Percentiles rank a stretch among this genome's conserved stretches.
Evolutionary conservation across 768 basidiomycete genomes (phyloP).

Genomic region (Mycena metata): DNA sequence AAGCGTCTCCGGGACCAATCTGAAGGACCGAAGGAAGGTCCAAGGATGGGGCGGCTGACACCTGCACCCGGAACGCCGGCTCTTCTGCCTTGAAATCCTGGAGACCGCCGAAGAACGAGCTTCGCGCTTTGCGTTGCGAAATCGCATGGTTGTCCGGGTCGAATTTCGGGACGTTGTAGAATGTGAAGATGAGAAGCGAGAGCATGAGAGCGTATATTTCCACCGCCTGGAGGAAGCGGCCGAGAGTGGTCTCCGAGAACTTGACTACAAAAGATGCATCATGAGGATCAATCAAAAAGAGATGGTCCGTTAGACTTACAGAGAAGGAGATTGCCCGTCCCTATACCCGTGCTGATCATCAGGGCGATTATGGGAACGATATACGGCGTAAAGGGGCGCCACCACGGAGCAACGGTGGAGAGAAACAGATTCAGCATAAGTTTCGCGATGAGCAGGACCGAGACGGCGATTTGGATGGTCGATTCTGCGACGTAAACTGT

Average conservation of each 20-base stretch:
- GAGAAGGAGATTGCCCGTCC: conserved; percentile 65
- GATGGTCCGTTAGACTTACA: conserved; percentile 60
- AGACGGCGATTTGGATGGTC: conserved; percentile 69
- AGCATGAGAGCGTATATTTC: conserved; percentile 74
- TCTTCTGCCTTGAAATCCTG: conserved; percentile 38
- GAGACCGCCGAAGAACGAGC: conserved; percentile 38
- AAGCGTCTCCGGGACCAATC: conserved; percentile 31
- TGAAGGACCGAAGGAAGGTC: conserved; percentile 8
- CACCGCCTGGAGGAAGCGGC: conserved; percentile 75
- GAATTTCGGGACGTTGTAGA: conserved; percentile 43
- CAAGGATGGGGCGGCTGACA: conserved; percentile 22
- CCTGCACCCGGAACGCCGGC: conserved; percentile 38
- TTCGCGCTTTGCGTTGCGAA: conserved; percentile 22
- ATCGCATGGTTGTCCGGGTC: conserved; percentile 14
- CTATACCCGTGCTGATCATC: conserved; percentile 64
- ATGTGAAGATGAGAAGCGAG: conserved; percentile 65
- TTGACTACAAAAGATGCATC: conserved; percentile 56
- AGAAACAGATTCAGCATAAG: conserved; percentile 69
- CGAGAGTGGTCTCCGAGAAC: conserved; percentile 78
- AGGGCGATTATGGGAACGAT: conserved; percentile 65
- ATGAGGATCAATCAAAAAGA: conserved; percentile 3
- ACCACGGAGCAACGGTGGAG: conserved; percentile 54
- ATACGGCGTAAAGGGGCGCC: conserved; percentile 62
- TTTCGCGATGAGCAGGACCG: conserved; percentile 73
- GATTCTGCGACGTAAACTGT: conserved; percentile 70